Conservation (phyloP, 106 monocot genomes). For the Dendrobium officinale region DNA sequence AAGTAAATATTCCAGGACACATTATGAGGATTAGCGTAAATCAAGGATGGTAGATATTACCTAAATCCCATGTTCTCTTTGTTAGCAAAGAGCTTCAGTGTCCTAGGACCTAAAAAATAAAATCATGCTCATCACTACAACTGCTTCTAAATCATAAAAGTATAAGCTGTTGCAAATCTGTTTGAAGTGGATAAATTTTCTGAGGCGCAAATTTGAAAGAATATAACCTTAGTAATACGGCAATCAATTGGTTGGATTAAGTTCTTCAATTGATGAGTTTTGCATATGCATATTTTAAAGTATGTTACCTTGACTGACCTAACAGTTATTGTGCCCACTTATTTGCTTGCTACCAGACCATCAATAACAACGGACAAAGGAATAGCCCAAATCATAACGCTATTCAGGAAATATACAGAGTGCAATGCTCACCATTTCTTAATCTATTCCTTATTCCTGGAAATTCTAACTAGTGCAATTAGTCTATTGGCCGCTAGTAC, state of each 20-base stretch:
- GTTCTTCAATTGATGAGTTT: neutral
- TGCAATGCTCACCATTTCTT: neutral
- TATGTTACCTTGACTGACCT: neutral
- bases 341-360: neutral
- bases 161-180: neutral
- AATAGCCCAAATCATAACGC: neutral
- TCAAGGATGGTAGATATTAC: constrained; percentile 20
- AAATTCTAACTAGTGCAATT: neutral
- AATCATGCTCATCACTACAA: neutral
- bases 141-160: neutral
- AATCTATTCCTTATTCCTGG: neutral
- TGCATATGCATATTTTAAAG: neutral
- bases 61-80: constrained; percentile 99
- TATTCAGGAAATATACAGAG: neutral
- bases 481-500: neutral
- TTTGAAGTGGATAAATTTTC: neutral
- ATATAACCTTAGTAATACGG: neutral
- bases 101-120: constrained; percentile 60
- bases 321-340: neutral
- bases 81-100: constrained; percentile 86
- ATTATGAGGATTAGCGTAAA: neutral
- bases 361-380: neutral
- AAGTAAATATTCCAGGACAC: neutral
- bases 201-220: neutral
- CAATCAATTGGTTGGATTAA: neutral